These are phyloP conservation scores for Hibiscus tridactylites DNA, from an alignment of 345 rosid species.

Conservation along the genomic window DNA sequence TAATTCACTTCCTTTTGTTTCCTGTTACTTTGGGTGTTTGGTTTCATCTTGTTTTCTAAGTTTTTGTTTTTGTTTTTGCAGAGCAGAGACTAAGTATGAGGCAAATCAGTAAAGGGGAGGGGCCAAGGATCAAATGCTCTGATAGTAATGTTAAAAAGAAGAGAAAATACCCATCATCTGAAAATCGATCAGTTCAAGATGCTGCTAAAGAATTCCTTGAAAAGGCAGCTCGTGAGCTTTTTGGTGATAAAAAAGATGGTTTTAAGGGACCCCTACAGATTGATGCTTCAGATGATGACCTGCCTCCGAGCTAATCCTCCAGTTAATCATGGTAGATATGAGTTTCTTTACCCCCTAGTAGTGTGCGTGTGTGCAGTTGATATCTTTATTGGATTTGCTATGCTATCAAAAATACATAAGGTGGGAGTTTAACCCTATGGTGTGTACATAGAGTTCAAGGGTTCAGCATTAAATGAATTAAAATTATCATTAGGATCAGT, in stretches of 20 bases:
- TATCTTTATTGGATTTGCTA: background rate
- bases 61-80: constrained; percentile 18
- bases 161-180: constrained; percentile 69
- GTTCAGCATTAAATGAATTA: background rate
- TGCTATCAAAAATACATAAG: background rate
- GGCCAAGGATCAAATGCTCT: constrained; percentile 33
- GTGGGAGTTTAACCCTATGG: background rate
- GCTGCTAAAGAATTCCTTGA: constrained; percentile 85
- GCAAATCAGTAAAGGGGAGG: constrained; percentile 61
- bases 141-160: constrained; percentile 38
- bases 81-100: constrained; percentile 67
- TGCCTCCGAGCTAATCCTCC: constrained; percentile 13
- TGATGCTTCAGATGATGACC: constrained; percentile 35
- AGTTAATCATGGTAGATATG: background rate
- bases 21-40: background rate
- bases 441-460: background rate
- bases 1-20: constrained; percentile 14
- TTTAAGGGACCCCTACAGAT: constrained; percentile 58
- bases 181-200: constrained; percentile 47
- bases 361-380: background rate
- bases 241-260: constrained; percentile 46
- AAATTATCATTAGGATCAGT: background rate
- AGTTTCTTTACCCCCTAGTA: background rate
- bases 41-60: constrained; percentile 10
- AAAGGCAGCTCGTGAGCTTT: constrained; percentile 80